Evolutionary conservation across 306 rosid genomes (phyloP).

Genomic region (peach (Prunus persica)): DNA sequence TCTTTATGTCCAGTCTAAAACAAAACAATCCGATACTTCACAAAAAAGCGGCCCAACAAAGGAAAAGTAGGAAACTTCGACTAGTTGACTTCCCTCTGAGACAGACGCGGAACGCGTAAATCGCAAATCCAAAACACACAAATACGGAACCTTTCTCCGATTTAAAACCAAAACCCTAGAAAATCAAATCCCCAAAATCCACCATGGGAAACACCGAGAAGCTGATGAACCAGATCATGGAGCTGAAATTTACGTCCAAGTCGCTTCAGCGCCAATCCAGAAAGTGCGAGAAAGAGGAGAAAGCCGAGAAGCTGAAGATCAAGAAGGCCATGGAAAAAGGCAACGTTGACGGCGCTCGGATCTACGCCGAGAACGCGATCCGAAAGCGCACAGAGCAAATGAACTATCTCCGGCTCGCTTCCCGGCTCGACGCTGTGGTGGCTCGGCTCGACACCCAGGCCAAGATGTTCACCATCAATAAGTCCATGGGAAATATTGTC

Average conservation of each 20-base stretch:
- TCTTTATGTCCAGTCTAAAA: too few species aligned
- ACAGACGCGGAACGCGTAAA: not conserved
- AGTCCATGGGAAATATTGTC: constrained; percentile 88
- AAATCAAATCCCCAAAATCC: constrained; percentile 1
- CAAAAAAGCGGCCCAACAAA: not conserved
- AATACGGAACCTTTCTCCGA: not conserved
- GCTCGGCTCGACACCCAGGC: constrained; percentile 98
- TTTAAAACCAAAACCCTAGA: constrained; percentile 1
- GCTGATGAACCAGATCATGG: constrained; percentile 94
- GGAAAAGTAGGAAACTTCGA: not conserved
- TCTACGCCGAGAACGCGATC: constrained; percentile 96
- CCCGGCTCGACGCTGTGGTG: constrained; percentile 92
- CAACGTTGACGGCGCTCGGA: constrained; percentile 88
- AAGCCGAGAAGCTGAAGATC: constrained; percentile 82
- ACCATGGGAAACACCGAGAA: constrained; percentile 92
- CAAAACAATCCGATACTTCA: too few species aligned
- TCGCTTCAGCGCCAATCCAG: constrained; percentile 86
- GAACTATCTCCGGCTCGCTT: constrained; percentile 89
- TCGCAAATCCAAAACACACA: not conserved
- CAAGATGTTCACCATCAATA: constrained; percentile 84
- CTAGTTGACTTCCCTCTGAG: not conserved
- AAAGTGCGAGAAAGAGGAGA: constrained; percentile 95
- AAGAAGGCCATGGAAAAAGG: constrained; percentile 96
- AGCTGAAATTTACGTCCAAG: constrained; percentile 82
- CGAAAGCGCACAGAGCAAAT: constrained; percentile 90